phyloP scores from a whole-genome alignment of 495 filamentous ascomycete species.

The Tuber melanosporum region DNA sequence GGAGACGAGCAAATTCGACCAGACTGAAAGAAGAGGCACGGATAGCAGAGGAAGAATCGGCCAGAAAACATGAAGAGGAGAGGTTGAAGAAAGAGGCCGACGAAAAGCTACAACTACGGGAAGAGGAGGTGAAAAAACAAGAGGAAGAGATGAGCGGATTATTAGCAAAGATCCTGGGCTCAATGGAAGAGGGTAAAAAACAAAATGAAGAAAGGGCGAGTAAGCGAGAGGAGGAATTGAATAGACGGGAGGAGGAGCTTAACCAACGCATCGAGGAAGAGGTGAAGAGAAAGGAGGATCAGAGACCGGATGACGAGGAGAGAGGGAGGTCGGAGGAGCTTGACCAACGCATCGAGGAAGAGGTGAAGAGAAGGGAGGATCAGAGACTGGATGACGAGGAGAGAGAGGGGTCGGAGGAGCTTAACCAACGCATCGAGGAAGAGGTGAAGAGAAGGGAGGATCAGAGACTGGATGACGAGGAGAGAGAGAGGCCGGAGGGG shows the following conservation, averaged over 20 bases:
- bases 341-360: not conserved
- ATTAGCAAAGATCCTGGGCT: not conserved
- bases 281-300: not conserved
- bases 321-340: not conserved
- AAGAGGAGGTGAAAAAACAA: not conserved
- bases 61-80: not conserved
- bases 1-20: not conserved
- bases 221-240: not conserved
- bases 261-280: constrained; percentile 1
- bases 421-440: not conserved
- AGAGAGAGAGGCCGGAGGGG: not conserved
- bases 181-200: not conserved
- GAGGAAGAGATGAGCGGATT: not conserved
- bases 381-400: not conserved
- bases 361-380: not conserved
- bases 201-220: not conserved
- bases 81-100: not conserved
- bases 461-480: not conserved
- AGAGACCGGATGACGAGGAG: not conserved
- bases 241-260: not conserved
- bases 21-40: not conserved
- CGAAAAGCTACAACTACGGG: not conserved
- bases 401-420: not conserved
- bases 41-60: not conserved
- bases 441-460: not conserved